These are phyloP conservation scores for Pelargonium fulgidum DNA, from an alignment of 441 rosid genomes.

Conservation along the genomic window DNA sequence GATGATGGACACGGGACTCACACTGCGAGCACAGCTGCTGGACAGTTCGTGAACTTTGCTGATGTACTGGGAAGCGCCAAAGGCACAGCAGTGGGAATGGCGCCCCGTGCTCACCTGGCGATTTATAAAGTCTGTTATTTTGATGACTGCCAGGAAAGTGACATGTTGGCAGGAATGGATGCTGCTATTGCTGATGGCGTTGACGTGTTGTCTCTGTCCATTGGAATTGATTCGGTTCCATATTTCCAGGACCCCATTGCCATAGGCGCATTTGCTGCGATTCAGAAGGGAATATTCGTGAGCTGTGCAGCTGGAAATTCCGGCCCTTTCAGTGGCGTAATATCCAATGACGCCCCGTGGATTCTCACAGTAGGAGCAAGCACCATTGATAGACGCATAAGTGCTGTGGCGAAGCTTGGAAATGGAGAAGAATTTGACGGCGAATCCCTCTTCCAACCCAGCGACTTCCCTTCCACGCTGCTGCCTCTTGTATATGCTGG, in stretches of 20 bases:
- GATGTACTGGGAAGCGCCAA: conserved; percentile 51
- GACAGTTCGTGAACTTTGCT: conserved; percentile 46
- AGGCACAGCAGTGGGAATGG: conserved; percentile 76
- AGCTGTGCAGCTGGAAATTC: conserved; percentile 40
- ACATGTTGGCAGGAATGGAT: conserved; percentile 41
- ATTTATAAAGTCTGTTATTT: conserved; percentile 55
- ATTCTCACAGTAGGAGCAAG: conserved; percentile 49
- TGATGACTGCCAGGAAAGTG: conserved; percentile 36
- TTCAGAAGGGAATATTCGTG: conserved; percentile 38
- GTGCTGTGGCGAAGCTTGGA: conserved; percentile 34
- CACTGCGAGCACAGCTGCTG: conserved; percentile 72
- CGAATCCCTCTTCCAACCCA: conserved; percentile 38
- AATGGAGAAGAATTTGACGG: conserved; percentile 36
- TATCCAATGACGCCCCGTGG: conserved; percentile 51
- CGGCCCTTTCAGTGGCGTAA: conserved; percentile 30
- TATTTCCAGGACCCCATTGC: conserved; percentile 29
- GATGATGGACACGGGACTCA: conserved; percentile 67
- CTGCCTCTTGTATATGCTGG: conserved; percentile 41
- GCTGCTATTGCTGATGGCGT: conserved; percentile 48
- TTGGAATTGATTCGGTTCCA: conserved; percentile 26
- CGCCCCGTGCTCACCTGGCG: conserved; percentile 72
- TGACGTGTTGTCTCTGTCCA: conserved; percentile 45
- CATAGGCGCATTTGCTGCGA: conserved; percentile 37
- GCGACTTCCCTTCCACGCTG: conserved; percentile 21
- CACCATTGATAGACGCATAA: conserved; percentile 33